phyloP scores from a whole-genome alignment of 495 filamentous ascomycete species.

The Astrocystis sublimbata region DNA sequence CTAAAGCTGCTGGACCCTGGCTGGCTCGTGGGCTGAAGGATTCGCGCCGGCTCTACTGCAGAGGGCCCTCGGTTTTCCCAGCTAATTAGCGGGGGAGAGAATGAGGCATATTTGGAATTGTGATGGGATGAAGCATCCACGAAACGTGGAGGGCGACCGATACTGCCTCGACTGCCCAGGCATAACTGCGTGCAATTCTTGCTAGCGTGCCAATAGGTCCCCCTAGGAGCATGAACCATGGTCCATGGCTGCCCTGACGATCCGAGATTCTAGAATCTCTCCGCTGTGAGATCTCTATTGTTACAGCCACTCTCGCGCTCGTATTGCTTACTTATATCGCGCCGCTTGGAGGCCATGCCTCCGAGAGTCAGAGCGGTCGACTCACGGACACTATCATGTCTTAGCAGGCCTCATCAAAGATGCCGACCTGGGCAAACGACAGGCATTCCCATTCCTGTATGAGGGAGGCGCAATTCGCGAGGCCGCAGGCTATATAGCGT shows the following conservation, averaged over 20 bases:
- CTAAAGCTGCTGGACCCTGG: constrained; percentile 5
- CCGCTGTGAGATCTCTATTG: not conserved
- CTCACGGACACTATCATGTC: not conserved
- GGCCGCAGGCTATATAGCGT: constrained; percentile 1
- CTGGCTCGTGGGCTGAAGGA: constrained; percentile 12
- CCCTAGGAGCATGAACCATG: not conserved
- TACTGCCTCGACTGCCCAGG: constrained; percentile 7
- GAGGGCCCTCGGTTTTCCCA: constrained; percentile 4
- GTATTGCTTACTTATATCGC: not conserved
- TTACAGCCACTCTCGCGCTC: not conserved
- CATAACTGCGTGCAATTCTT: constrained; percentile 7
- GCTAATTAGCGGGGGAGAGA: constrained; percentile 5
- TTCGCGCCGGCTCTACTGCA: constrained; percentile 11
- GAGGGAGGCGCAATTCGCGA: constrained; percentile 4
- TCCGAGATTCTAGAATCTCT: constrained; percentile 12
- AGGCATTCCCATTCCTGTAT: not conserved
- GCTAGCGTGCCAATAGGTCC: not conserved
- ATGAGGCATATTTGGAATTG: constrained; percentile 14
- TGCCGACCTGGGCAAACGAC: not conserved
- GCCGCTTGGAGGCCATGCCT: not conserved
- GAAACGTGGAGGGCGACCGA: constrained; percentile 19
- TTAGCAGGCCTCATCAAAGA: not conserved
- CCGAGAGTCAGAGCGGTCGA: not conserved
- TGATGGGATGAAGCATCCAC: constrained; percentile 10
- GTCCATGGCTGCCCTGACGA: constrained; percentile 11